Conservation (phyloP, 2,329 filamentous ascomycete genomes). For the Pleurostoma richardsiae region DNA sequence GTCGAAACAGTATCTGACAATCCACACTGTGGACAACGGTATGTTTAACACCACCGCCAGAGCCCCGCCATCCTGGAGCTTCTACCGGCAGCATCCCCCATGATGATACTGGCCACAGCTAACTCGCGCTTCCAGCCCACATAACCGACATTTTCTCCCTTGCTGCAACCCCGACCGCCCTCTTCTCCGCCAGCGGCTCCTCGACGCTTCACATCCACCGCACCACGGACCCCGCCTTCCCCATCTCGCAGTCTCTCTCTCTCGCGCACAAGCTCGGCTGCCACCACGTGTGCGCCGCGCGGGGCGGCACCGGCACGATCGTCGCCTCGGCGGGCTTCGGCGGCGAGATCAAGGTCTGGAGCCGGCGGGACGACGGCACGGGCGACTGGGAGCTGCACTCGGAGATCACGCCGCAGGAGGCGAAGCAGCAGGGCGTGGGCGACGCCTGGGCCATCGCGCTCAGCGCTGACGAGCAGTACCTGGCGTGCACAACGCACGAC, state of each 20-base stretch:
- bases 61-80: constrained; percentile 4
- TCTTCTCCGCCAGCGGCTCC: constrained; percentile 82
- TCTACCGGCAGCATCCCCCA: constrained; percentile 5
- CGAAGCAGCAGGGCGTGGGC: constrained; percentile 29
- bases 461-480: constrained; percentile 75
- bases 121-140: constrained; percentile 55
- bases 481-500: constrained; percentile 84
- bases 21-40: constrained; percentile 87
- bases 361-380: constrained; percentile 52
- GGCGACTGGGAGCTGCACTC: constrained; percentile 47
- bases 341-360: constrained; percentile 84
- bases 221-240: constrained; percentile 65
- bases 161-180: constrained; percentile 65
- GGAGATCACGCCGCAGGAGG: constrained; percentile 31
- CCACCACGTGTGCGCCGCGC: constrained; percentile 76
- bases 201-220: constrained; percentile 78
- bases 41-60: constrained; percentile 16
- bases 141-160: constrained; percentile 79
- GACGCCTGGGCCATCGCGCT: constrained; percentile 86
- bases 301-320: constrained; percentile 55
- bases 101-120: constrained; percentile 4
- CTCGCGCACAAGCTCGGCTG: constrained; percentile 83
- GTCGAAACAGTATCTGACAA: constrained; percentile 98
- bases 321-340: constrained; percentile 85
- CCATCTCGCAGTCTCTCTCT: constrained; percentile 69